Conservation (phyloP, 2,329 filamentous ascomycete genomes). For the Emericellopsis atlantica region DNA sequence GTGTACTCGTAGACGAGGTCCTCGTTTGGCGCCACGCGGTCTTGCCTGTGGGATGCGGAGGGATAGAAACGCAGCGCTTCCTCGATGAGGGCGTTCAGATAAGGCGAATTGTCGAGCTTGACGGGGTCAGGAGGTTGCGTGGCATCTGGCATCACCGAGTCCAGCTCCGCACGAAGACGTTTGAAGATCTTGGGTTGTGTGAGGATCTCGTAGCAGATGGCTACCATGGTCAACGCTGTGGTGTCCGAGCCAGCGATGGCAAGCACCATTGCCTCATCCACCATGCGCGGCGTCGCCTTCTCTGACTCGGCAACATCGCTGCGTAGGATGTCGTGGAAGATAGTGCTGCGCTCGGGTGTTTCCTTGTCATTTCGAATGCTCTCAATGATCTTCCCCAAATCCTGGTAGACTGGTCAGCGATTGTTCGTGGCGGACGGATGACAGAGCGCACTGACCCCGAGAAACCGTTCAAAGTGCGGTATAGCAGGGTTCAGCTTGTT, state of each 20-base stretch:
- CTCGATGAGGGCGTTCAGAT: conserved; percentile 22
- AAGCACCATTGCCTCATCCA: conserved; percentile 17
- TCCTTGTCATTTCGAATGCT: conserved; percentile 4
- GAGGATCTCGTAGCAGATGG: conserved; percentile 22
- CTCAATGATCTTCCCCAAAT: conserved; percentile 3
- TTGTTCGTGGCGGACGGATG: no score
- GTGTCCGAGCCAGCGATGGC: conserved; percentile 24
- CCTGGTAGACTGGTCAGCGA: conserved; percentile 1
- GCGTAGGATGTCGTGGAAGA: conserved; percentile 17
- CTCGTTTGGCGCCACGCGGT: conserved; percentile 14
- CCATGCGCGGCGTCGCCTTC: conserved; percentile 16
- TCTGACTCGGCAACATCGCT: conserved; percentile 16
- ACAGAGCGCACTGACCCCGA: background rate
- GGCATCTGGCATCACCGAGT: conserved; percentile 3
- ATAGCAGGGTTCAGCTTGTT: conserved; percentile 1
- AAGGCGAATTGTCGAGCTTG: conserved; percentile 18
- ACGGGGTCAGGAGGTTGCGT: conserved; percentile 6
- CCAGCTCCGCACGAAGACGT: conserved; percentile 19
- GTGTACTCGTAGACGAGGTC: conserved; percentile 11
- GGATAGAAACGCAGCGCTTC: conserved; percentile 27
- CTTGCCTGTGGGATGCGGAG: conserved; percentile 16
- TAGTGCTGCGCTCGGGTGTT: conserved; percentile 8
- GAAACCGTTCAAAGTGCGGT: background rate
- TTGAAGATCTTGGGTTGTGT: conserved; percentile 13
- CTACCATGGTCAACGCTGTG: conserved; percentile 16